Conservation (phyloP, 257 asterid species). For the Lycium ferocissimum region DNA sequence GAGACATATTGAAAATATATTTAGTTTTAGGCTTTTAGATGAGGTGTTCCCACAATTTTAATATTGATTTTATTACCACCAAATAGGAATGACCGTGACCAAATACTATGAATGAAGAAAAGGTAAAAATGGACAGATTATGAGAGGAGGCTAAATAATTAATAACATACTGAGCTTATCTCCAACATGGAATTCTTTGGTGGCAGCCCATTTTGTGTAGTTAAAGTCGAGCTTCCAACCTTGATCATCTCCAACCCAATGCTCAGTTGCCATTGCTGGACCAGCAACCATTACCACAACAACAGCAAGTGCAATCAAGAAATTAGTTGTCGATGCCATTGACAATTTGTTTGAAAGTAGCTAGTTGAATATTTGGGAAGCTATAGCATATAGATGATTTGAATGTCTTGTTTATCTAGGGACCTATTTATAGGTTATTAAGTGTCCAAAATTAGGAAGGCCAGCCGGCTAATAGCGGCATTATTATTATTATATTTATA, state of each 20-base stretch:
- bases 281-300: constrained; percentile 30
- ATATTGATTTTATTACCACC: too few species aligned
- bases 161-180: constrained; percentile 37
- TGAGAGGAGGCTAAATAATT: not conserved
- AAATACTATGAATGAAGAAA: too few species aligned
- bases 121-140: too few species aligned
- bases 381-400: not conserved
- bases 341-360: too few species aligned
- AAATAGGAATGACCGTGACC: too few species aligned
- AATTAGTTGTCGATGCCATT: constrained; percentile 38
- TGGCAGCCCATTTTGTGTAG: constrained; percentile 43
- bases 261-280: constrained; percentile 41
- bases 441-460: not conserved
- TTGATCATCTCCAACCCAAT: constrained; percentile 47
- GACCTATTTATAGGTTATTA: constrained; percentile 8
- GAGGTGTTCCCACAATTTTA: too few species aligned
- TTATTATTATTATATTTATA: not conserved
- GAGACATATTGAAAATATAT: too few species aligned
- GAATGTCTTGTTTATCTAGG: not conserved
- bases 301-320: constrained; percentile 28
- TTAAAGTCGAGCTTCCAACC: constrained; percentile 43
- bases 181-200: constrained; percentile 42
- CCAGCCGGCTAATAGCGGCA: constrained; percentile 18
- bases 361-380: not conserved
- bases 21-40: too few species aligned